Evolutionary conservation across 2,329 filamentous ascomycete species (phyloP).

Genomic region (Claviceps capensis): DNA sequence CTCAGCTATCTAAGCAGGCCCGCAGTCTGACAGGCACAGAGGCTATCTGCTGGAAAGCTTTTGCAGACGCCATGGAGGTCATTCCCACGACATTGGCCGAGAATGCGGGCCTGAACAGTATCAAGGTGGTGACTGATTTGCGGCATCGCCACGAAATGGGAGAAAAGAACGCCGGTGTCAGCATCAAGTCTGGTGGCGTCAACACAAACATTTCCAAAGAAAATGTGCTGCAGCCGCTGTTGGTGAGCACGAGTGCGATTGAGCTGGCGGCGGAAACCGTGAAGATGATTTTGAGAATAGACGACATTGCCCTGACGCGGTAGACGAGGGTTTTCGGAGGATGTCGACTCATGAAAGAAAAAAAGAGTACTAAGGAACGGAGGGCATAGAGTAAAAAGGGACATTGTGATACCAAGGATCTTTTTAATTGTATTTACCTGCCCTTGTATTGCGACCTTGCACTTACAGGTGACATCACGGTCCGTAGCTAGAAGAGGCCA

Average conservation of each 20-base stretch:
- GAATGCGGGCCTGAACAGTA: constrained; percentile 94
- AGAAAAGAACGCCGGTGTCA: constrained; percentile 91
- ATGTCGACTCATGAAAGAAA: constrained; percentile 11
- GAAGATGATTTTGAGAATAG: constrained; percentile 73
- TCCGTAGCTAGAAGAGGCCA: neutral
- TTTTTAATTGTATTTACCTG: neutral
- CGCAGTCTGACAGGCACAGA: constrained; percentile 81
- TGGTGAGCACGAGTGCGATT: constrained; percentile 95
- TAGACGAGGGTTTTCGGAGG: constrained; percentile 17
- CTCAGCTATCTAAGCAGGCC: constrained; percentile 68
- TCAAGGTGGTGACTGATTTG: constrained; percentile 95
- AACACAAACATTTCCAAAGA: constrained; percentile 95
- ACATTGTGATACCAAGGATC: constrained; percentile 4
- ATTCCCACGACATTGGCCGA: constrained; percentile 93
- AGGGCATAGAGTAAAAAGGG: constrained; percentile 8
- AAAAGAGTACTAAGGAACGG: constrained; percentile 1
- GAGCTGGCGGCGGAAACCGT: constrained; percentile 96
- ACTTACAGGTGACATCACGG: no score
- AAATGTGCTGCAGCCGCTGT: constrained; percentile 87
- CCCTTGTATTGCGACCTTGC: neutral
- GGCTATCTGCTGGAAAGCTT: constrained; percentile 97
- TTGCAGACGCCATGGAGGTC: constrained; percentile 94
- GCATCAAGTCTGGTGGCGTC: constrained; percentile 94
- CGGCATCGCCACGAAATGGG: constrained; percentile 89
- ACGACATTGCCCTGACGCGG: constrained; percentile 51